Evolutionary conservation across 108 stramenopile genomes (phyloP), one percentile per base, ranked within the genome.

Genomic region (Nitzschia inconspicua): DNA sequence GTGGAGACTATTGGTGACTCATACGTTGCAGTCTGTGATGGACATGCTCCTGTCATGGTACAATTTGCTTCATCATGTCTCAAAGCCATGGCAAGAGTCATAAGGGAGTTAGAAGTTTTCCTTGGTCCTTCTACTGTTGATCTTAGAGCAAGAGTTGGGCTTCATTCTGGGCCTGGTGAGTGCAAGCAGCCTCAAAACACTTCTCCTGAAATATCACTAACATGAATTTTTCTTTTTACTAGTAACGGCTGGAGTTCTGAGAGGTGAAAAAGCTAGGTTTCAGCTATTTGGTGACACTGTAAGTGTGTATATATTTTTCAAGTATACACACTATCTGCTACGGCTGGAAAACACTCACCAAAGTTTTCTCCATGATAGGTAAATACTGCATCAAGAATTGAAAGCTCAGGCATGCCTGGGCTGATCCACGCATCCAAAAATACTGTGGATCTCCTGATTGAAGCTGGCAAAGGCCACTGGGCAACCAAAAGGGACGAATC

Each of bases 101-200:
- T 3, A 27, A 27, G n/a, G n/a, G n/a, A n/a, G n/a, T n/a, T n/a
- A n/a, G n/a, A n/a, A n/a, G n/a, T n/a, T n/a, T n/a, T n/a, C 9
- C 41, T 67, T 14, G 66, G 66, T 26, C 66, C 66, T 2, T 23
- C 24, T 1, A 67, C 66, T 19, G 66, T n/a, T 7, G 66, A 54
- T 20, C 43, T 60, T 19, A 13, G 14, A 36, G 27, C 41, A n/a
- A n/a, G n/a, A n/a, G n/a, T n/a, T n/a, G n/a, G n/a, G n/a, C n/a
- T n/a, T n/a, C n/a, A n/a, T n/a, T n/a, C n/a, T n/a, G n/a, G n/a
- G n/a, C n/a, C n/a, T n/a, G n/a, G n/a, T n/a, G n/a, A n/a, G n/a
- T n/a, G n/a, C n/a, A n/a, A n/a, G n/a, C 4, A 23, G 16, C n/a
- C n/a, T n/a, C n/a, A n/a, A n/a, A n/a, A n/a, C n/a, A n/a, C n/a